Base-by-base conservation (phyloP, 768 basidiomycete species). In the Termitomyces eurrhizus region DNA sequence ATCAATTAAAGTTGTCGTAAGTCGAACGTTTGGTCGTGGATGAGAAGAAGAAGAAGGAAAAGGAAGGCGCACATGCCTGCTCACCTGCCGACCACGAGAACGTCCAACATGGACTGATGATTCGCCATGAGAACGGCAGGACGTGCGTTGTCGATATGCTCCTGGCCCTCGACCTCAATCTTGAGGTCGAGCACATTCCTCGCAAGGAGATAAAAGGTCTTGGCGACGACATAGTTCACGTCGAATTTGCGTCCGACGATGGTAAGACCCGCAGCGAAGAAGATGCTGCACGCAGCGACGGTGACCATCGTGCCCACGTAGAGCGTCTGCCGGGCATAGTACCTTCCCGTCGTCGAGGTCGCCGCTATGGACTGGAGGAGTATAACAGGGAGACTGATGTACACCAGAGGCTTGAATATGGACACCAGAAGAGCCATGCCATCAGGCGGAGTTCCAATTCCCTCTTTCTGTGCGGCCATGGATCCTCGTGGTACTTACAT, bases 91-190 rank as follows among this genome's bases (percentile, higher is more conserved):
- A 94, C 75, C 67, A 86, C 85, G 39, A 96, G 72, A 62, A 99
- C 83, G 73, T 97, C 94, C 48, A 97, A 72, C 85, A 94, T 90
- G 60, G 89, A 94, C 78, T 98, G 96, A 71, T 98, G 96, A 70
- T 98, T 98, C 13, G 83, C 84, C 69, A 98, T 83, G 32, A 93
- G 72, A 13, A 98, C 83, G 1, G 86, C 85, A 8, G 94, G 92
- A 53, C 78, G 75, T n/a, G 78, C 81, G 65, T 78, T 80, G 64
- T 78, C 73, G 49, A 98, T 76, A 70, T 95, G 77, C 70, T 98
- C 93, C 69, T 85, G 85, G 12, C 94, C 95, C 70, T 98, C 95
- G 37, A 98, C 81, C 59, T 87, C 83, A 66, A 97, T 76, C 50
- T 75, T 72, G 63, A 95, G 73, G 65, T 86, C 89, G 49, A 96